Evolutionary conservation across 768 basidiomycete species (phyloP).

Genomic region (Polyporus arcularius): DNA sequence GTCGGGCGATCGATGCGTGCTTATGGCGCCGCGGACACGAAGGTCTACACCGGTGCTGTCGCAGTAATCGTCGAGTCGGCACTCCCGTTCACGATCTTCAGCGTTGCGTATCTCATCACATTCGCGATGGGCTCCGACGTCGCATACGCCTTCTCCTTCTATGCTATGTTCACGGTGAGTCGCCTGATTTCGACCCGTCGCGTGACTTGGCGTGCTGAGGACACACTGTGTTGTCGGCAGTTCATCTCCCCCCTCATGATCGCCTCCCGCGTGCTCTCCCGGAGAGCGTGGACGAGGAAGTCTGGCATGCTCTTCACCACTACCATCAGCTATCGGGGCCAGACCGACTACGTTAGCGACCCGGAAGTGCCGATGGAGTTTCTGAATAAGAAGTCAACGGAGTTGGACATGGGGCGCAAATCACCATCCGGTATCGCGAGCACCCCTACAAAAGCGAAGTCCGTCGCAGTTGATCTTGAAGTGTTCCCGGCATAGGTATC

Average conservation of each 20-base stretch:
- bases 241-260: constrained; percentile 21
- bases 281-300: constrained; percentile 17
- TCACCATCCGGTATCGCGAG: no score
- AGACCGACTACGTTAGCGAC: neutral
- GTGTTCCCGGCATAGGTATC: no score
- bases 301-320: neutral
- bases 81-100: constrained; percentile 37
- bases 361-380: no score
- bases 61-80: constrained; percentile 42
- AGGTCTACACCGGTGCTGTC: constrained; percentile 36
- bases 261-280: constrained; percentile 17
- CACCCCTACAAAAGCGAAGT: no score
- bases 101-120: constrained; percentile 38
- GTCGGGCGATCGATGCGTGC: constrained; percentile 26
- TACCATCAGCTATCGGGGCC: constrained; percentile 5
- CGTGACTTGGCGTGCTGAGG: neutral
- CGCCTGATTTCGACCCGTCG: no score
- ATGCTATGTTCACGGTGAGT: constrained; percentile 41
- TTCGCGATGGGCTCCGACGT: constrained; percentile 34
- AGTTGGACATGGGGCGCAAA: no score
- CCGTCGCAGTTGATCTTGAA: no score
- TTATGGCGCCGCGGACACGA: constrained; percentile 28
- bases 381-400: no score
- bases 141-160: constrained; percentile 38
- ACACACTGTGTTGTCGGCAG: neutral